These are phyloP conservation scores for Cercospora beticola DNA, from an alignment of 2,329 filamentous ascomycete species.

Conservation along the genomic window DNA sequence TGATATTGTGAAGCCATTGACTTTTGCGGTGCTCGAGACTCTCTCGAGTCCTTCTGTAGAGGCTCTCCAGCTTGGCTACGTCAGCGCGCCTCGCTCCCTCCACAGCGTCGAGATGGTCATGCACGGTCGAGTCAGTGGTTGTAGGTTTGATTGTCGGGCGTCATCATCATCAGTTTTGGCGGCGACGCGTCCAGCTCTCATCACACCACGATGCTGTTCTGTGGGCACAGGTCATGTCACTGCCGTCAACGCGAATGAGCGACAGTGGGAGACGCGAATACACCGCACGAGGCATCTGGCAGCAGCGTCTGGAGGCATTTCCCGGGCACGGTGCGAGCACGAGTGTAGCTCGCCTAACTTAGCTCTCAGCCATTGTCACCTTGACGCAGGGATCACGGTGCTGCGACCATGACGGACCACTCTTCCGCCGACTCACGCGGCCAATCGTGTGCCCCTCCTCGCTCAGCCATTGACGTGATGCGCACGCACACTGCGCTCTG, in stretches of 20 bases:
- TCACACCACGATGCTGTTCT: not conserved
- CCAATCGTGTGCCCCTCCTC: not conserved
- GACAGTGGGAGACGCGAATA: not conserved
- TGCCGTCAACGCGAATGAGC: not conserved
- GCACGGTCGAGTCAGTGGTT: constrained; percentile 25
- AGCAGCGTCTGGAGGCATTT: not conserved
- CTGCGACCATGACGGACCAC: not conserved
- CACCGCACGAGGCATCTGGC: not conserved
- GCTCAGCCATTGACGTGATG: not conserved
- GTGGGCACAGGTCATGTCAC: not conserved
- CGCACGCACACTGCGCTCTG: not conserved
- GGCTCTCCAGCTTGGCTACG: constrained; percentile 18
- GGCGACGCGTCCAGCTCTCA: not conserved
- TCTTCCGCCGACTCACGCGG: not conserved
- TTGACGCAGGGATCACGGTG: not conserved
- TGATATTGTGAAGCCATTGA: constrained; percentile 29
- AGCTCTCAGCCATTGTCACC: not conserved
- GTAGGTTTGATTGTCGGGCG: constrained; percentile 21
- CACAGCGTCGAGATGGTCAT: constrained; percentile 14
- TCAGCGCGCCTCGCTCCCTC: constrained; percentile 17
- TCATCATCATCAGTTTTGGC: constrained; percentile 6
- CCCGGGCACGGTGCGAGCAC: not conserved
- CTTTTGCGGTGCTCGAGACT: constrained; percentile 12
- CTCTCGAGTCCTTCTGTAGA: constrained; percentile 13
- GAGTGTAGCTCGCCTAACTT: not conserved